phyloP scores from a whole-genome alignment of 2,329 filamentous ascomycete genomes.

The Ceratocystis smalleyi region DNA sequence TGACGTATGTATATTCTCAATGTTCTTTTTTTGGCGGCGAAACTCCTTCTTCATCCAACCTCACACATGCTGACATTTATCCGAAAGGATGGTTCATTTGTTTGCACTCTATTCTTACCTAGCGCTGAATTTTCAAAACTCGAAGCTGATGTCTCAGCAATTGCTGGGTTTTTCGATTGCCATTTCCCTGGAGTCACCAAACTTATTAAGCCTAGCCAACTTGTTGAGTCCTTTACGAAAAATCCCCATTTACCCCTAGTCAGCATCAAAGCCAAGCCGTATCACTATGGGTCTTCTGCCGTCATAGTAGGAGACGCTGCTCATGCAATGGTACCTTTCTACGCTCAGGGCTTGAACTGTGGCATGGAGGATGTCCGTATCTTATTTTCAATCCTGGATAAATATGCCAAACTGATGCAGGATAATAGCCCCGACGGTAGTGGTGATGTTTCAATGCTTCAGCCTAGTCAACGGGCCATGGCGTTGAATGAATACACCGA shows the following conservation, averaged over 20 bases:
- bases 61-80: background rate
- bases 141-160: conserved; percentile 41
- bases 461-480: conserved; percentile 40
- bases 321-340: conserved; percentile 97
- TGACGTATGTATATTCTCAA: conserved; percentile 30
- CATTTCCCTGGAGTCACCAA: conserved; percentile 77
- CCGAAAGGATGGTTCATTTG: conserved; percentile 68
- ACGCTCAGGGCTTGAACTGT: conserved; percentile 95
- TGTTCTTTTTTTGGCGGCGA: background rate
- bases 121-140: conserved; percentile 52
- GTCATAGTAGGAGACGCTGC: conserved; percentile 88
- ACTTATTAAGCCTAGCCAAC: conserved; percentile 49
- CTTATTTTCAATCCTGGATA: conserved; percentile 68
- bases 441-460: conserved; percentile 26
- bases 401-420: conserved; percentile 36
- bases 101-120: conserved; percentile 83
- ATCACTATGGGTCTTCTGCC: conserved; percentile 61
- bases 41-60: background rate
- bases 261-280: conserved; percentile 79
- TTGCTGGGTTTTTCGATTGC: conserved; percentile 60
- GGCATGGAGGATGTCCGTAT: conserved; percentile 87
- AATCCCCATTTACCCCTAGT: conserved; percentile 90
- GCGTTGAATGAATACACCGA: conserved; percentile 64
- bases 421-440: conserved; percentile 28
- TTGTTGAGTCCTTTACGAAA: conserved; percentile 56